phyloP scores from a whole-genome alignment of 352 stramenopile genomes.

The Globisporangium iwayamae region DNA sequence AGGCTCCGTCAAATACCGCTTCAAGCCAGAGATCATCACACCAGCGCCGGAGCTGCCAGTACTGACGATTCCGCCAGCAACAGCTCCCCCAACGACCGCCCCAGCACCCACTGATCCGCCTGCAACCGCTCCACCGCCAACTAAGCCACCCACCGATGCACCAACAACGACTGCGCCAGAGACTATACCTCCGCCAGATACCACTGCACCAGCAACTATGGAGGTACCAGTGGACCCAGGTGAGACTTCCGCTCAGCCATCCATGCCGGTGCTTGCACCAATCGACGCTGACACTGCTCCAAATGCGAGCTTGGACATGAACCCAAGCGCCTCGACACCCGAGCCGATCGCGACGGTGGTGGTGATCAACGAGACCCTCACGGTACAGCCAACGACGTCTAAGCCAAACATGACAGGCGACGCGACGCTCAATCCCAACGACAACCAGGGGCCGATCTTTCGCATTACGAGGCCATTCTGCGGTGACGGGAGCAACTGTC shows the following conservation, averaged over 20 bases:
- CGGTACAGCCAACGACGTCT: background rate
- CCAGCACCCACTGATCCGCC: background rate
- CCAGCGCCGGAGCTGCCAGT: constrained; percentile 13
- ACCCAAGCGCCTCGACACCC: background rate
- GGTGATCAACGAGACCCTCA: background rate
- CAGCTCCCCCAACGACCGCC: too few species aligned
- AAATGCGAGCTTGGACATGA: background rate
- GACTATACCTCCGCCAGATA: background rate
- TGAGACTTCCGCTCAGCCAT: background rate
- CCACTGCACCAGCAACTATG: background rate
- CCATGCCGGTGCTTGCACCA: background rate
- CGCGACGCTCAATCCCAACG: constrained; percentile 20
- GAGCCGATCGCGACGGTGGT: background rate
- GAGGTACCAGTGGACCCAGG: background rate
- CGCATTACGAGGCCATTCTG: constrained; percentile 31
- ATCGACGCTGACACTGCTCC: background rate
- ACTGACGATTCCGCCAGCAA: background rate
- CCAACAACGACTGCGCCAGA: background rate
- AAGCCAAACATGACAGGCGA: background rate
- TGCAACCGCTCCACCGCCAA: background rate
- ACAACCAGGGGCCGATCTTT: constrained; percentile 20
- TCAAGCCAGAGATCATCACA: constrained; percentile 15
- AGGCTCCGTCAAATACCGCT: constrained; percentile 50
- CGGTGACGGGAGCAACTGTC: constrained; percentile 50
- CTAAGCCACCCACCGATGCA: background rate